phyloP scores from a whole-genome alignment of 2,329 filamentous ascomycete genomes.

The Camillea tinctor region DNA sequence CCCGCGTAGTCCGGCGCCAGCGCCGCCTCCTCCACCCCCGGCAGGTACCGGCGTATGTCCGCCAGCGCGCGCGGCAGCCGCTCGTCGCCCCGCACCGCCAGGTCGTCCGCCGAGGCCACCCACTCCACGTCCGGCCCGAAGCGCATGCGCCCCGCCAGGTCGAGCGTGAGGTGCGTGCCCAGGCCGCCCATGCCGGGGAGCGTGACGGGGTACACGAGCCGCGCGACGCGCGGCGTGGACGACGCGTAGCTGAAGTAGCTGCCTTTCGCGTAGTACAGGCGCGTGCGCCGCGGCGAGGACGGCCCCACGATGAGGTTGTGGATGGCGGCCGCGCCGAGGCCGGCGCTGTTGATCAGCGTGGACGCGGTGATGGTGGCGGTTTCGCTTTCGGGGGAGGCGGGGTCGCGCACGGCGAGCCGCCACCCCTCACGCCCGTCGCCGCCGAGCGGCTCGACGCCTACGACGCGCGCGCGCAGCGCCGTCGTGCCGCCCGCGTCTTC shows the following conservation, averaged over 20 bases:
- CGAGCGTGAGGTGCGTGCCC: constrained; percentile 90
- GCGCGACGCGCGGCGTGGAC: constrained; percentile 61
- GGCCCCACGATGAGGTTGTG: constrained; percentile 73
- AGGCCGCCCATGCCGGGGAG: constrained; percentile 78
- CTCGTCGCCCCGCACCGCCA: constrained; percentile 46
- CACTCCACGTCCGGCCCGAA: constrained; percentile 97
- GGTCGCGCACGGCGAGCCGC: constrained; percentile 53
- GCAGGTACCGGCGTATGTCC: constrained; percentile 79
- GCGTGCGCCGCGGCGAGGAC: constrained; percentile 52
- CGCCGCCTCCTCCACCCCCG: constrained; percentile 62
- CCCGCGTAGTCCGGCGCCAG: constrained; percentile 85
- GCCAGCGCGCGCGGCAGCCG: constrained; percentile 65
- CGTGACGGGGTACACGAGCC: constrained; percentile 85
- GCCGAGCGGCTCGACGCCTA: constrained; percentile 25
- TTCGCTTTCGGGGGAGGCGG: constrained; percentile 32
- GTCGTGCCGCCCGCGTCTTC: constrained; percentile 74
- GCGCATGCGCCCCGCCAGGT: constrained; percentile 77
- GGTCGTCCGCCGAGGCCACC: constrained; percentile 69
- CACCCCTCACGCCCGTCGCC: constrained; percentile 60
- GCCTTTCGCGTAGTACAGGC: constrained; percentile 84
- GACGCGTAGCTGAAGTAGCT: constrained; percentile 86
- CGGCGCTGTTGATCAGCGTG: constrained; percentile 81
- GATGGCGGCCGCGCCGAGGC: constrained; percentile 71
- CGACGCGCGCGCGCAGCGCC: constrained; percentile 43
- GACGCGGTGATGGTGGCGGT: constrained; percentile 64